phyloP scores from a whole-genome alignment of 2,329 filamentous ascomycete genomes.

The Lasiodiplodia gonubiensis region DNA sequence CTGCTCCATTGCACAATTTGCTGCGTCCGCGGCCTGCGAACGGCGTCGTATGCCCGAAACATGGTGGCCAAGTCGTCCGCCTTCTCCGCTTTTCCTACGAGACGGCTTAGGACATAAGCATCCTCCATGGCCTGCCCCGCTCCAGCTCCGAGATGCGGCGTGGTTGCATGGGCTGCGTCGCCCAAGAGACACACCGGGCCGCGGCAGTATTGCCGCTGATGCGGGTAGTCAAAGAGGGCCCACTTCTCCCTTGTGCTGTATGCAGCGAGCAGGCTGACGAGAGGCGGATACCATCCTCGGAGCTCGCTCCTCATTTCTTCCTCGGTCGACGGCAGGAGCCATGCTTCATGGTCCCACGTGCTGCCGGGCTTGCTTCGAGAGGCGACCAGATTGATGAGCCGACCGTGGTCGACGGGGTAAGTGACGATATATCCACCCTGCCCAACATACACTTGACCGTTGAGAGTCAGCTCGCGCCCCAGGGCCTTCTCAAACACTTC shows the following conservation, averaged over 20 bases:
- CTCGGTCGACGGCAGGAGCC: constrained; percentile 32
- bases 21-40: constrained; percentile 43
- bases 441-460: constrained; percentile 26
- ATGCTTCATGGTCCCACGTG: constrained; percentile 29
- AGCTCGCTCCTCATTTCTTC: constrained; percentile 35
- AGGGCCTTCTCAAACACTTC: constrained; percentile 18
- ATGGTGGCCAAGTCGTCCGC: constrained; percentile 37
- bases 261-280: constrained; percentile 31
- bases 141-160: constrained; percentile 62
- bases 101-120: constrained; percentile 49
- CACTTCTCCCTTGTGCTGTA: constrained; percentile 53
- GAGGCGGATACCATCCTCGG: constrained; percentile 31
- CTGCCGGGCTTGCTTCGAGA: constrained; percentile 12
- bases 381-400: constrained; percentile 27
- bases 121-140: constrained; percentile 65
- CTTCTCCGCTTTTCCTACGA: constrained; percentile 37
- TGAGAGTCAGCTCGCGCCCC: constrained; percentile 25
- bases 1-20: constrained; percentile 37
- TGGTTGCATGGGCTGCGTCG: constrained; percentile 61
- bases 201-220: constrained; percentile 52
- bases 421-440: constrained; percentile 27
- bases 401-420: constrained; percentile 27
- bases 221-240: constrained; percentile 62
- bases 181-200: constrained; percentile 49
- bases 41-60: constrained; percentile 45